Evolutionary conservation across 371 early-diverging fungal species (phyloP), one percentile per base, ranked within the genome.

Genomic region (Mucor circinelloides): DNA sequence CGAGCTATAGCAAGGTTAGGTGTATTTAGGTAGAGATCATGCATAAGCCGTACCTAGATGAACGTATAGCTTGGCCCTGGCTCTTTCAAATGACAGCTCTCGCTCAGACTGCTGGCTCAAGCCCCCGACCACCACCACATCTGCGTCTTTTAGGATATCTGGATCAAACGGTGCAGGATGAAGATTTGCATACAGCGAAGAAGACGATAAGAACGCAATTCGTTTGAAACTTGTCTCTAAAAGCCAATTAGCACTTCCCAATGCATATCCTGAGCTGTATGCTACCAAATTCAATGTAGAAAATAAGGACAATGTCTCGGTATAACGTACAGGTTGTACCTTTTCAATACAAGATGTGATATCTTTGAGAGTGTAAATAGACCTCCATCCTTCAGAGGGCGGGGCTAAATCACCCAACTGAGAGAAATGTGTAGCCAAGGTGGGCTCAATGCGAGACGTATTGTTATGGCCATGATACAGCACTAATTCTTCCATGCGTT

Each of bases 241-340:
- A 0, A 84, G 68, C 94, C 94, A 94, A 70, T 92, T 92, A 2
- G 89, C 84, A 17, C 87, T 77, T 6, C 94, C 94, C 40, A 94
- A 76, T 34, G 80, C 79, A 72, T 88, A 85, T 0, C 92, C 92
- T 3, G 92, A 86, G 61, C 91, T 90, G 66, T 84, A 76, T 8
- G 89, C 82, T 8, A 80, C 79, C 5, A 87, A 71, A 42, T 77
- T 72, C 31, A 89, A 75, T 5, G 78, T 78, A 13, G 75, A 73
- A 44, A 74, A 80, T 30, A 85, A 57, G 3, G 72, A 66, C 68
- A 82, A 34, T 30, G 38, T 72, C 71, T 92, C 90, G 2, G 81
- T 80, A 70, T 80, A 91, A 34, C 89, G 80, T 1, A 93, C 86
- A 21, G 85, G 80, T 32, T 88, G 87, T 19, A 93, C 84, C 66